Base-by-base conservation (phyloP, 1,284 basidiomycete genomes). In the Heterobasidion annosum region DNA sequence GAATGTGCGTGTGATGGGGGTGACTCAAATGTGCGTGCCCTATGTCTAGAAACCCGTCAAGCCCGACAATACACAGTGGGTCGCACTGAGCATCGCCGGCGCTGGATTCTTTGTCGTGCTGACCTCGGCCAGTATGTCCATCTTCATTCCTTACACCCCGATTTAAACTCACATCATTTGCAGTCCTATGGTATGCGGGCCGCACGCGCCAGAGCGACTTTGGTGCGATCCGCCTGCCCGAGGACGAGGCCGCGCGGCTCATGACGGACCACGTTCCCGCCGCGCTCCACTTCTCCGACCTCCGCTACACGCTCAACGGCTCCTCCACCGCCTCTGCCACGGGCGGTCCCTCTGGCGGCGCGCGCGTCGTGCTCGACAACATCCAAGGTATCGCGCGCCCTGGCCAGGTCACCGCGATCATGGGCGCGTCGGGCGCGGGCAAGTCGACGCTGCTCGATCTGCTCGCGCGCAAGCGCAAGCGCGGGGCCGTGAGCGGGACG, bases 371-470 rank as follows among this genome's bases (percentile, higher is more conserved):
- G 50, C 77, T 98, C 13, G 85, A 88, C 56, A 76, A 78, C 50
- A 87, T 98, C 54, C 85, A 85, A 0, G 96, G 95, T 2, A 78
- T 80, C 4, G 88, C 91, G 42, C 83, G 86, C 58, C 88, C 94
- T 0, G 95, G 94, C 3, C 88, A 94, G 67, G 75, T 98, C 44
- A 82, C 95, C 73, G 95, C 93, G 0, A 91, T 98, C 64, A 94
- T 98, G 88, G 94, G 95, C 55, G 92, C 94, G 0, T 96, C 93
- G 0, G 96, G 96, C 16, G 94, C 95, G 0, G 96, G 96, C 52
- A 99, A 99, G 70, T 95, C 93, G 1, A 97, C 96, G 0, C 82
- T 98, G 64, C 83, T 99, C 48, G 96, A 99, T 67, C 94, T 99
- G 56, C 83, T 99, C 13, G 96, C 95, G 2, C 78, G 91, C 52